A percentile compares a stretch with the other conserved stretches of the same genome.
Conservation (phyloP, 441 rosid species). For the Erodium trifolium region DNA sequence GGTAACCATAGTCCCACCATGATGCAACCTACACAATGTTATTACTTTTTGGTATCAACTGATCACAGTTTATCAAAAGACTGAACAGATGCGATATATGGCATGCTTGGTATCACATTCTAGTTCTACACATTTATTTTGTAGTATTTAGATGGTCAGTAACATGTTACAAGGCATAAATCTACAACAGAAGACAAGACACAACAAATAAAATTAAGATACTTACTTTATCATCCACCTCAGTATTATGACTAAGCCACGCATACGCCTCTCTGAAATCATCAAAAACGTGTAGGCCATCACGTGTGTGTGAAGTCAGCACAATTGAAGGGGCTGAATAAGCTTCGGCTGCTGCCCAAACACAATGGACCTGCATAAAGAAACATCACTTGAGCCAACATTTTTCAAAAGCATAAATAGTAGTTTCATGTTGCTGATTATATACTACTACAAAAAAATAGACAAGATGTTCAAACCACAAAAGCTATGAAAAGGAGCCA, state of each 20-base stretch:
- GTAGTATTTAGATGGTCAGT: not conserved
- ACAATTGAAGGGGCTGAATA: slow-evolving; percentile 99
- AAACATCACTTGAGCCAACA: slow-evolving; percentile 16
- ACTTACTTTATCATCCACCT: slow-evolving; percentile 93
- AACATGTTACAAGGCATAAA: not conserved
- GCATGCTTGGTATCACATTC: not conserved
- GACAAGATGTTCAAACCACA: slow-evolving; percentile 10
- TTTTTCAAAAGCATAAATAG: not conserved
- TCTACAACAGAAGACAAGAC: not conserved
- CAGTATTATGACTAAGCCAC: slow-evolving; percentile 95
- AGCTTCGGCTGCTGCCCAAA: slow-evolving; percentile 99
- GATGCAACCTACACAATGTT: slow-evolving; percentile 79
- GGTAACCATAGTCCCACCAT: slow-evolving; percentile 99
- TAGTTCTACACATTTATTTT: not conserved
- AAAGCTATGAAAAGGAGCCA: not conserved
- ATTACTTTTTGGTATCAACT: not conserved
- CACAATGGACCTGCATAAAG: slow-evolving; percentile 74
- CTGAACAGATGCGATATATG: not conserved
- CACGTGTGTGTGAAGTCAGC: slow-evolving; percentile 62
- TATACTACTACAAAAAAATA: slow-evolving; percentile 5
- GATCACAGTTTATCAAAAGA: not conserved
- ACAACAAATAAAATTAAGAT: slow-evolving; percentile 1
- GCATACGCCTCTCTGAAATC: slow-evolving; percentile 98
- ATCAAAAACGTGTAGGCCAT: slow-evolving; percentile 92
- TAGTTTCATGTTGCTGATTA: not conserved